Percentiles rank a stretch among this genome's conserved stretches.
phyloP scores from a whole-genome alignment of 192 early-diverging fungal genomes.

The Backusella westeae region DNA sequence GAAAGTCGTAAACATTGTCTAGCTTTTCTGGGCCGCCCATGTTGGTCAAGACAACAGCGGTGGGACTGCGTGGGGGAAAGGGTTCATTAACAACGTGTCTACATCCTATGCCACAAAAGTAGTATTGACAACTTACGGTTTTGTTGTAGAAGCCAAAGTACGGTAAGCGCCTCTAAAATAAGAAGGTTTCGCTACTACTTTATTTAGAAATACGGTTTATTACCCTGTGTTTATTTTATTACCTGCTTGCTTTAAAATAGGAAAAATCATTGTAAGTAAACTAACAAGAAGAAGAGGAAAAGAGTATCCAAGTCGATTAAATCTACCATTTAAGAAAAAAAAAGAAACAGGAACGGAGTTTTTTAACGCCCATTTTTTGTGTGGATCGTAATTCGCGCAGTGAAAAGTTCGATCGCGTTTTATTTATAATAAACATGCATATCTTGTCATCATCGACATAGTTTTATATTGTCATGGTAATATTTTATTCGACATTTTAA shows the following conservation, averaged over 20 bases:
- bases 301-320: neutral
- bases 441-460: neutral
- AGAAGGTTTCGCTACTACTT: neutral
- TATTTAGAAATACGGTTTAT: neutral
- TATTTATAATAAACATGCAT: neutral
- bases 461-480: neutral
- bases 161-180: neutral
- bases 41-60: constrained; percentile 90
- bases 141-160: neutral
- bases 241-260: neutral
- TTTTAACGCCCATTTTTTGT: neutral
- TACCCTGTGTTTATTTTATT: neutral
- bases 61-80: constrained; percentile 38
- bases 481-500: neutral
- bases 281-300: neutral
- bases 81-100: too few relatives aligned
- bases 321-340: neutral
- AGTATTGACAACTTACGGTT: neutral
- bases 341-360: neutral
- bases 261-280: neutral
- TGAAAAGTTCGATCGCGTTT: neutral
- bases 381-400: neutral
- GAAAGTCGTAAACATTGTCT: constrained; percentile 77
- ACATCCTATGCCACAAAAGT: neutral
- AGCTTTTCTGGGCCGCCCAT: constrained; percentile 86